Evolutionary conservation across 2,329 filamentous ascomycete species (phyloP), one percentile per base, ranked within the genome.

Genomic region (Calonectria ilicicola): DNA sequence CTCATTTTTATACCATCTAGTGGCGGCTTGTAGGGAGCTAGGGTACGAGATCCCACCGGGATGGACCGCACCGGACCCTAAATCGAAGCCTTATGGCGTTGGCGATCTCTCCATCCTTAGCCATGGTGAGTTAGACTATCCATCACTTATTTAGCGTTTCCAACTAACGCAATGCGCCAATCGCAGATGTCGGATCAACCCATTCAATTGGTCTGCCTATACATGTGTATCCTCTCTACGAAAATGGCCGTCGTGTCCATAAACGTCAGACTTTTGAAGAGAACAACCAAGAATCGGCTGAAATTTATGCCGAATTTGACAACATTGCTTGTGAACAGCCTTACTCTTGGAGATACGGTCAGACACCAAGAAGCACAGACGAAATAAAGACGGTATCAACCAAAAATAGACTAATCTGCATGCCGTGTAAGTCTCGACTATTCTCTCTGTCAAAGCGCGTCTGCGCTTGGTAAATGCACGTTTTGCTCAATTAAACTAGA

Each of bases 171-270:
- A 12, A 47, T 3, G 81, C 75, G 74, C 4, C 1, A 0, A 17
- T 2, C 17, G 15, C 15, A 92, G 90, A 89, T 76, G 78, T 90
- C 15, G 91, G 90, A 1, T 86, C 87, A 2, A 83, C 84, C 2
- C 91, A 93, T 76, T 84, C 84, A 2, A 88, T 93, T 14, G 91
- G 91, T 0, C 85, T 89, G 0, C 91, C 92, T 0, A 91, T 93
- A 14, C 92, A 94, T 38, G 85, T 93, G 0, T 94, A 94, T 76
- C 91, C 92, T 0, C 78, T 94, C 0, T 93, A 92, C 76, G 92
- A 93, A 75, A 93, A 92, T 74, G 90, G 83, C 0, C 91, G 92
- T 67, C 86, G 91, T 38, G 91, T 91, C 0, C 84, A 89, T 74
- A 84, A 87, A 1, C 80, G 83, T 1, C 92, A 93, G 76, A 87